Conservation (phyloP, 169 alveolate genomes). For the Hepatocystis sp. region DNA sequence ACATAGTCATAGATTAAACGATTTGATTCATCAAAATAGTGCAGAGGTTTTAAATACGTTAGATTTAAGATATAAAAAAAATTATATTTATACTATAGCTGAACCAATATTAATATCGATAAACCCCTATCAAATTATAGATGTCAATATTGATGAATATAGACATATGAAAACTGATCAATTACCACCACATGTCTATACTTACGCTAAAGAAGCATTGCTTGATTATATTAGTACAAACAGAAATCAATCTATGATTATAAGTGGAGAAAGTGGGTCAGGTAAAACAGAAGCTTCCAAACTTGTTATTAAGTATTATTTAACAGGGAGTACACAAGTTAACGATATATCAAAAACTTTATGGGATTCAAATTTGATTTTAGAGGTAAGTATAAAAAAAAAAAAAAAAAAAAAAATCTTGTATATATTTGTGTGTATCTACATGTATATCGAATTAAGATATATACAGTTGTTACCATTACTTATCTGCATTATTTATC, state of each 20-base stretch:
- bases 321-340: constrained; percentile 65
- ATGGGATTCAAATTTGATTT: constrained; percentile 71
- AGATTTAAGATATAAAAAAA: constrained; percentile 63
- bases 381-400: no score
- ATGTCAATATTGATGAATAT: constrained; percentile 44
- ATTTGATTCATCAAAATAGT: constrained; percentile 65
- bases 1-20: constrained; percentile 68
- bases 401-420: no score
- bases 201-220: constrained; percentile 90
- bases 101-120: constrained; percentile 73
- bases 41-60: constrained; percentile 66
- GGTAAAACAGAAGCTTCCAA: constrained; percentile 99
- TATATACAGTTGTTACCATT: no score
- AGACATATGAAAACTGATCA: constrained; percentile 54
- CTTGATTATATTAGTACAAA: constrained; percentile 81
- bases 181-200: constrained; percentile 90
- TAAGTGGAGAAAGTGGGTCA: constrained; percentile 99
- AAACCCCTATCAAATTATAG: constrained; percentile 68
- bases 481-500: no score
- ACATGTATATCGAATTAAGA: no score
- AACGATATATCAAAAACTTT: constrained; percentile 37
- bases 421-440: no score
- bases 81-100: constrained; percentile 73
- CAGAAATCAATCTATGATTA: constrained; percentile 94
- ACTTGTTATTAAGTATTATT: constrained; percentile 87